Percentiles rank a stretch among this genome's conserved stretches.
Conservation (phyloP, 176 grass and related monocot species). For the Phoenix roebelenii region DNA sequence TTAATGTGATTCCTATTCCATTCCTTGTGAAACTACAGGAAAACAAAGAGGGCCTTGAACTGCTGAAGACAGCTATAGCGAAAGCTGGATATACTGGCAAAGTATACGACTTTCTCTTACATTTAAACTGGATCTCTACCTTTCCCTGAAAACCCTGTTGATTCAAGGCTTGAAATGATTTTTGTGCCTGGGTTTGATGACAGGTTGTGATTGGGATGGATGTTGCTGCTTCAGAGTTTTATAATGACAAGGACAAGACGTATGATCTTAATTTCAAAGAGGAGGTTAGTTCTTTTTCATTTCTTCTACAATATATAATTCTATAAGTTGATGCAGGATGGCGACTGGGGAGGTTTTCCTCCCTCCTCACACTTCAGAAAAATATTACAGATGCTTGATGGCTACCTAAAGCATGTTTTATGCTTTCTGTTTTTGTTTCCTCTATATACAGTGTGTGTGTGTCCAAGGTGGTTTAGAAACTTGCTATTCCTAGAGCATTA, state of each 20-base stretch:
- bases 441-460: too few relatives aligned
- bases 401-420: too few relatives aligned
- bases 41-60: slow-evolving; percentile 95
- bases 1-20: too few relatives aligned
- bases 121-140: not conserved
- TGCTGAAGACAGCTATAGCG: slow-evolving; percentile 77
- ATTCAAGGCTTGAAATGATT: not conserved
- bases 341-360: too few relatives aligned
- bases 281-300: slow-evolving; percentile 33
- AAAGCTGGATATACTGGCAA: slow-evolving; percentile 97
- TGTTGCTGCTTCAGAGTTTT: slow-evolving; percentile 93
- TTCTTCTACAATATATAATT: too few relatives aligned
- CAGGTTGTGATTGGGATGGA: slow-evolving; percentile 97
- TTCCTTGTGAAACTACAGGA: slow-evolving; percentile 35
- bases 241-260: slow-evolving; percentile 50
- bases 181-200: not conserved
- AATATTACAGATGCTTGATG: too few relatives aligned
- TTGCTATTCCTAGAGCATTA: too few relatives aligned
- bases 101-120: slow-evolving; percentile 15
- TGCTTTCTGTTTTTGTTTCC: too few relatives aligned
- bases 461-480: too few relatives aligned
- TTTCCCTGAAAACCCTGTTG: too few relatives aligned
- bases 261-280: slow-evolving; percentile 96
- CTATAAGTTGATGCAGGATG: too few relatives aligned
- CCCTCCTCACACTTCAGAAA: too few relatives aligned